Evolutionary conservation across 306 rosid species (phyloP).

Genomic region (Prinsepia uniflora): DNA sequence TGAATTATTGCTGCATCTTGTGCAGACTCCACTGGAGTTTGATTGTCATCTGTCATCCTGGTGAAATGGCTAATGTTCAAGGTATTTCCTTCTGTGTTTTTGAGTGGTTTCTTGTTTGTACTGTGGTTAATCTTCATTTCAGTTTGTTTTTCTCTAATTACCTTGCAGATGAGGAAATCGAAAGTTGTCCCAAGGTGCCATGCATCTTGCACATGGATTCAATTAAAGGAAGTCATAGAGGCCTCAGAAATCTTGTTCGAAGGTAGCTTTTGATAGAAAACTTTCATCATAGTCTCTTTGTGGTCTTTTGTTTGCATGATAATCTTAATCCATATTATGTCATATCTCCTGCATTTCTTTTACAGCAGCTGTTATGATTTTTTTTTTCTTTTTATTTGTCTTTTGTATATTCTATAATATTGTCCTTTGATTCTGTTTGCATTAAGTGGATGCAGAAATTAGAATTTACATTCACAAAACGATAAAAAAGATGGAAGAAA

Average conservation of each 20-base stretch:
- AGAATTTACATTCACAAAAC: background rate
- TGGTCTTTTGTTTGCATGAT: background rate
- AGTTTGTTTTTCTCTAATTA: constrained; percentile 17
- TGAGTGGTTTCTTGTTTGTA: constrained; percentile 22
- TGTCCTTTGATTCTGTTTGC: background rate
- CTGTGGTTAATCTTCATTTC: background rate
- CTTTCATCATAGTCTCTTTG: background rate
- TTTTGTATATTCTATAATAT: background rate
- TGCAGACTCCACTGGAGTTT: constrained; percentile 78
- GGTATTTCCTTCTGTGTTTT: constrained; percentile 36
- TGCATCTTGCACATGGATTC: constrained; percentile 86
- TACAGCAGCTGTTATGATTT: background rate
- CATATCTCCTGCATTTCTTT: background rate
- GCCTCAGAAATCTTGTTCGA: constrained; percentile 54
- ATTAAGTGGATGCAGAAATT: background rate
- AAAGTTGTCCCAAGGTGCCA: constrained; percentile 45
- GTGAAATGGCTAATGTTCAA: constrained; percentile 43
- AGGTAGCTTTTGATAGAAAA: constrained; percentile 43
- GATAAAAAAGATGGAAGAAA: background rate
- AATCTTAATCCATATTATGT: background rate
- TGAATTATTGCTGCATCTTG: too few relatives aligned
- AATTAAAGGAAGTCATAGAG: constrained; percentile 61
- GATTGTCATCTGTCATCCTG: constrained; percentile 68
- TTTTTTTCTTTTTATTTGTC: background rate
- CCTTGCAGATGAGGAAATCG: constrained; percentile 42